Evolutionary conservation across 2,329 filamentous ascomycete genomes (phyloP).

Genomic region (Cadophora sp.): DNA sequence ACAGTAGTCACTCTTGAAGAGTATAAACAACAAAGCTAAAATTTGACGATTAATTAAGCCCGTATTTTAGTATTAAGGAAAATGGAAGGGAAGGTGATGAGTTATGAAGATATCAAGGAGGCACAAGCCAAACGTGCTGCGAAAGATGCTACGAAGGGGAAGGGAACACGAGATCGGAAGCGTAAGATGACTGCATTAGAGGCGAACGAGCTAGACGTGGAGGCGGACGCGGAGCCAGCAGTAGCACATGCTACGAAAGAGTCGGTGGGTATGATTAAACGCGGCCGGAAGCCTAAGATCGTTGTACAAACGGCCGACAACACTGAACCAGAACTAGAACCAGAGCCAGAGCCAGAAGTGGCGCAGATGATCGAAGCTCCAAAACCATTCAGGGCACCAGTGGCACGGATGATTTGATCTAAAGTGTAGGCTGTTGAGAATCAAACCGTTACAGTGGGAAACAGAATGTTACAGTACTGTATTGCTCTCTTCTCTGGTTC

Average conservation of each 20-base stretch:
- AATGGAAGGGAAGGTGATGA: constrained; percentile 35
- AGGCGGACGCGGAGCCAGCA: constrained; percentile 9
- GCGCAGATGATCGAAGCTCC: constrained; percentile 6
- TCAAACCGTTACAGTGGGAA: not conserved
- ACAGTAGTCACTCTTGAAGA: constrained; percentile 35
- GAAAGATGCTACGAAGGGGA: constrained; percentile 25
- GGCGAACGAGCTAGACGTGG: constrained; percentile 25
- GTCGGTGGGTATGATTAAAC: not conserved
- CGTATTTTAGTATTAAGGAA: constrained; percentile 28
- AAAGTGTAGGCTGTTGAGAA: constrained; percentile 5
- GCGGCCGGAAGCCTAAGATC: not conserved
- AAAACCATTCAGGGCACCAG: constrained; percentile 11
- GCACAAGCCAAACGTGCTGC: constrained; percentile 27
- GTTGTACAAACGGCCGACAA: not conserved
- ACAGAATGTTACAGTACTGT: not conserved
- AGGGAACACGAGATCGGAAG: constrained; percentile 27
- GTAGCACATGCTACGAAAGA: not conserved
- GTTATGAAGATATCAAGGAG: constrained; percentile 44
- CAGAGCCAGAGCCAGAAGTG: too few relatives aligned
- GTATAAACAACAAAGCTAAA: constrained; percentile 32
- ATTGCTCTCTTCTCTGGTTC: constrained; percentile 7
- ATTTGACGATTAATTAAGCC: constrained; percentile 29
- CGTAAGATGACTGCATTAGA: constrained; percentile 27
- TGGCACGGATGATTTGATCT: constrained; percentile 19
- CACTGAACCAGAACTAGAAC: constrained; percentile 6